Base-by-base conservation (phyloP, 2,329 filamentous ascomycete genomes). In the Colletotrichum sp. region DNA sequence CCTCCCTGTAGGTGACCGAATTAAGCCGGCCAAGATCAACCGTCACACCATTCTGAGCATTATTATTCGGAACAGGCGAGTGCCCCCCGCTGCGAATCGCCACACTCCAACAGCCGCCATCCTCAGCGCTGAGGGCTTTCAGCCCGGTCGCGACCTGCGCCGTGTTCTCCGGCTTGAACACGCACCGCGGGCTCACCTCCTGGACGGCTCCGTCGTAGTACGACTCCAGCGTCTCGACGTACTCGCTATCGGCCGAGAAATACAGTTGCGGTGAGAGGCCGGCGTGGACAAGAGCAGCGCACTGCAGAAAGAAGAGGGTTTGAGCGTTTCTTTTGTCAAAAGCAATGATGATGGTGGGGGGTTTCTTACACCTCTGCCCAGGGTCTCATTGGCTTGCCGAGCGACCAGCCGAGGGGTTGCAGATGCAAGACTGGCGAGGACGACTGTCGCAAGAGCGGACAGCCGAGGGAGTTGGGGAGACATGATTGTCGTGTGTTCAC, bases 61-160 rank as follows among this genome's bases (percentile, higher is more conserved):
- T 85, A 75, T 82, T 79, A 7, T 83, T 77, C 2, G 81, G 74
- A 34, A 81, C 82, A 48, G 80, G 78, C 28, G 80, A 83, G 61
- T 86, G 84, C 6, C 86, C 84, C 27, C 86, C 85, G 25, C 82
- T 81, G 4, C 84, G 81, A 32, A 87, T 82, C n/a, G 84, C 86
- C 73, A 87, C 87, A 5, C 78, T 80, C 61, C 83, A 84, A 19
- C 70, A 72, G 8, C 27, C 52, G 9, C 70, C 63, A 15, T 28
- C 32, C 44, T 52, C 34, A 5, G 34, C 11, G n/a, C 61, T 72
- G 34, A 76, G 55, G 19, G 63, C 39, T 32, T 19, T 64, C 36
- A 76, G 39, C 1, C 61, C 71, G 19, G 27, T 60, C 6, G 74
- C 30, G 7, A 74, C 71, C 6, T 76, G 66, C 19, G 44, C 25